These are phyloP conservation scores for Gynostemma pentaphyllum DNA, from an alignment of 306 rosid genomes.

Conservation along the genomic window DNA sequence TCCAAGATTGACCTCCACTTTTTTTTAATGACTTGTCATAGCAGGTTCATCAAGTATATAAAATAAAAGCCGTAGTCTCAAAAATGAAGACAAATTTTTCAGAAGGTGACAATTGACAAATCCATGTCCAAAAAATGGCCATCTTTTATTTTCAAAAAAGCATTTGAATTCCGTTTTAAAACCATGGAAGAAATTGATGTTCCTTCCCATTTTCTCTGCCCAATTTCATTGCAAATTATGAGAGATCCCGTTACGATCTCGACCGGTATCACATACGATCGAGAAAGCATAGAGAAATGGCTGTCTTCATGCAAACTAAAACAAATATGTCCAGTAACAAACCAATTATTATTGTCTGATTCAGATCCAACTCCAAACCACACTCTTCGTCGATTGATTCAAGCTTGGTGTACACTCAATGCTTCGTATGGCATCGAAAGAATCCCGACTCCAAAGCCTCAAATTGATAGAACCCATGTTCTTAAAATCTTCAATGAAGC, in stretches of 20 bases:
- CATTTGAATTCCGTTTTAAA: not conserved
- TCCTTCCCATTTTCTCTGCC: constrained; percentile 63
- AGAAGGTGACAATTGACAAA: too few species aligned
- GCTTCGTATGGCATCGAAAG: constrained; percentile 40
- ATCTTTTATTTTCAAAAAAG: not conserved
- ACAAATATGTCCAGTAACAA: constrained; percentile 30
- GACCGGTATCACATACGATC: constrained; percentile 72
- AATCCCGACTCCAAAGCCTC: constrained; percentile 58
- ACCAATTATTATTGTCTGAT: not conserved
- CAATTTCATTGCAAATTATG: constrained; percentile 69
- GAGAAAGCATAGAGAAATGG: constrained; percentile 66
- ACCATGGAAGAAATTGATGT: constrained; percentile 40
- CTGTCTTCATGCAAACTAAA: constrained; percentile 35
- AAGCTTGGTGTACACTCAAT: constrained; percentile 63
- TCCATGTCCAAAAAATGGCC: too few species aligned
- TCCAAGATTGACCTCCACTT: too few species aligned
- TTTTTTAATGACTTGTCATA: too few species aligned
- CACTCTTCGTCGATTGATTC: constrained; percentile 63
- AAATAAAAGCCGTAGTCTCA: too few species aligned
- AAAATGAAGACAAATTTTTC: too few species aligned
- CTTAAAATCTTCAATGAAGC: constrained; percentile 41
- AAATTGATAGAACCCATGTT: constrained; percentile 30
- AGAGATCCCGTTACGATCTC: constrained; percentile 65
- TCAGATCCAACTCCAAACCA: constrained; percentile 16
- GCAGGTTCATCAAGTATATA: too few species aligned